Conservation (phyloP, 345 rosid genomes). For the Eucalyptus brandiana region DNA sequence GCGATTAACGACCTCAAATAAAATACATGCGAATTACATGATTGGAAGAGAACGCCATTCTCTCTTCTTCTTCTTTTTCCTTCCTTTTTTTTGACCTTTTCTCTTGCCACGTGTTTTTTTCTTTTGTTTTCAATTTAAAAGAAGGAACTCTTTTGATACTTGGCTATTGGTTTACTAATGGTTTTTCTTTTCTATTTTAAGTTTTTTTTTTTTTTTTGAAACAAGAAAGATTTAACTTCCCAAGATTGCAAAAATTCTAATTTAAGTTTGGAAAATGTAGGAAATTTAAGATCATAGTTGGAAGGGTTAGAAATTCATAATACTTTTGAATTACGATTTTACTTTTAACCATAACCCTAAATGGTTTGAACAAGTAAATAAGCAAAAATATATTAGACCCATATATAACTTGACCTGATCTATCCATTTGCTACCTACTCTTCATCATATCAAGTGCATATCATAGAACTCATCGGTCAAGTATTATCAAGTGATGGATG, state of each 20-base stretch:
- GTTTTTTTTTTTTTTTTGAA: too few relatives aligned
- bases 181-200: not conserved
- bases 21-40: too few relatives aligned
- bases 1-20: too few relatives aligned
- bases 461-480: not conserved
- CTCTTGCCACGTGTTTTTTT: too few relatives aligned
- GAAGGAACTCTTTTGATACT: not conserved
- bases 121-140: too few relatives aligned
- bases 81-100: too few relatives aligned
- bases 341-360: not conserved
- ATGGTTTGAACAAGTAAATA: not conserved
- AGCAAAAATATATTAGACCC: not conserved
- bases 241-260: too few relatives aligned
- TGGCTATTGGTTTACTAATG: not conserved
- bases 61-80: too few relatives aligned
- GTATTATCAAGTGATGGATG: not conserved
- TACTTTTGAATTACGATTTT: not conserved
- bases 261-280: too few relatives aligned
- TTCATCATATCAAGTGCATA: not conserved
- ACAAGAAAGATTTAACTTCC: not conserved
- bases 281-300: too few relatives aligned
- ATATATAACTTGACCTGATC: fast-evolving
- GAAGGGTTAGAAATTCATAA: not conserved
- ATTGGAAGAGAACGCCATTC: too few relatives aligned
- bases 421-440: not conserved